phyloP scores from a whole-genome alignment of 495 filamentous ascomycete genomes.

The Rusavskia elegans region DNA sequence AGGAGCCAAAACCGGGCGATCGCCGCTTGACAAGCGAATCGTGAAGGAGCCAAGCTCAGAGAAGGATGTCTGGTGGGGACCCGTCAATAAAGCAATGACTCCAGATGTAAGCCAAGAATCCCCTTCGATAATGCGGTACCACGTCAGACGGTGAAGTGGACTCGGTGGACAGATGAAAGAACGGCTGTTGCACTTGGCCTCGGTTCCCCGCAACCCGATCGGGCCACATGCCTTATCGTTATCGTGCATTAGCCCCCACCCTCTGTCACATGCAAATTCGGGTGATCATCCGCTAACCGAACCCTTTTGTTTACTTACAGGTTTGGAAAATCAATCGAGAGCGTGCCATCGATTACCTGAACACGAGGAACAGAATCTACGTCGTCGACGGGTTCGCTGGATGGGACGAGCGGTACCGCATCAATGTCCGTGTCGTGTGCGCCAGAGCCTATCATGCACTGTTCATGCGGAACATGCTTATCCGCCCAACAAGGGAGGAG shows the following conservation, averaged over 20 bases:
- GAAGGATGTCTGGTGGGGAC: conserved; percentile 92
- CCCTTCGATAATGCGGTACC: too few species aligned
- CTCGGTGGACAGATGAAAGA: too few species aligned
- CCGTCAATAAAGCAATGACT: conserved; percentile 97
- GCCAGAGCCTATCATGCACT: conserved; percentile 97
- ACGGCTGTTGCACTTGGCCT: too few species aligned
- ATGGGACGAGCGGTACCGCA: conserved; percentile 97
- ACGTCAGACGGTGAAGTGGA: too few species aligned
- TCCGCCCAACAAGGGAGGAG: conserved; percentile 78
- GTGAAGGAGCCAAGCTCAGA: conserved; percentile 83
- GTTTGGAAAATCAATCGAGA: conserved; percentile 99
- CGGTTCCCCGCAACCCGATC: neutral
- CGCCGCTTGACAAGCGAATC: conserved; percentile 90
- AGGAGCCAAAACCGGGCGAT: conserved; percentile 93
- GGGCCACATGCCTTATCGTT: neutral
- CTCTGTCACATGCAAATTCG: conserved; percentile 6
- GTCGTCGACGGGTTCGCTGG: conserved; percentile 94
- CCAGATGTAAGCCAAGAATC: conserved; percentile 62
- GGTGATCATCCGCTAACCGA: neutral
- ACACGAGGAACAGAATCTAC: conserved; percentile 97
- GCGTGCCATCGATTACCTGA: conserved; percentile 95
- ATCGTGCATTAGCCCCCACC: conserved; percentile 7
- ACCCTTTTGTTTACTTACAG: conserved; percentile 26
- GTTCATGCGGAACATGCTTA: conserved; percentile 99
- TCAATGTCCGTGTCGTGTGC: conserved; percentile 94